Conservation (phyloP, 768 basidiomycete genomes). For the Megacollybia marginata region DNA sequence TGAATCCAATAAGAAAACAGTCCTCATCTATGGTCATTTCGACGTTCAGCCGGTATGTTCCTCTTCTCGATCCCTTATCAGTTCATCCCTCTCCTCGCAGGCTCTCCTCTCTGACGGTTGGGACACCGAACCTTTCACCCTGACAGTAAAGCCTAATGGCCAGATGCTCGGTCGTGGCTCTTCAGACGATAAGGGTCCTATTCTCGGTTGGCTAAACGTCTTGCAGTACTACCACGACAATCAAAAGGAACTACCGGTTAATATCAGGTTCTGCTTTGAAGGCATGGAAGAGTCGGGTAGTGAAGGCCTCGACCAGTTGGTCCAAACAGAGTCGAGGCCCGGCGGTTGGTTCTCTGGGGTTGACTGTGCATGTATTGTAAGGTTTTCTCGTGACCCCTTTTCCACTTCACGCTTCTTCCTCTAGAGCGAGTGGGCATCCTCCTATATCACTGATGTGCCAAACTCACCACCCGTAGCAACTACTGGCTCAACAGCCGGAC, state of each 20-base stretch:
- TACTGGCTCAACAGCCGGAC: constrained; percentile 63
- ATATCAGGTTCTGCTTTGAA: constrained; percentile 69
- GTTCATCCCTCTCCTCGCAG: constrained; percentile 12
- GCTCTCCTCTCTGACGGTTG: constrained; percentile 66
- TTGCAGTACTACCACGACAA: constrained; percentile 53
- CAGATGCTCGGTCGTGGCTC: constrained; percentile 59
- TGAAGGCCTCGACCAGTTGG: constrained; percentile 60
- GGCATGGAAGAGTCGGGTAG: constrained; percentile 75
- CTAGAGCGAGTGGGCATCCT: constrained; percentile 20
- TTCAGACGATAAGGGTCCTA: constrained; percentile 64
- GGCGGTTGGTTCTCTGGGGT: constrained; percentile 57
- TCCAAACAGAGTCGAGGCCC: constrained; percentile 43
- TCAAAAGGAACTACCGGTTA: constrained; percentile 56
- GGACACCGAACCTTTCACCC: constrained; percentile 78
- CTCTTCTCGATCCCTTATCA: not conserved
- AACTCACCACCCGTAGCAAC: constrained; percentile 34
- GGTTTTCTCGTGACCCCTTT: constrained; percentile 9
- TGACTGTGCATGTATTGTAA: constrained; percentile 65
- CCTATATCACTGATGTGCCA: no score
- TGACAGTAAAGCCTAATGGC: constrained; percentile 42
- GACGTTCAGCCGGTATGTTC: constrained; percentile 83
- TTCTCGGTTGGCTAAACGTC: constrained; percentile 62
- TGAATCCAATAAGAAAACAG: constrained; percentile 87
- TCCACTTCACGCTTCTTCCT: not conserved
- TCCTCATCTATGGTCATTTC: constrained; percentile 90